These are phyloP conservation scores for Saccharum spontaneum DNA, from an alignment of 176 grass and related monocot species.

Conservation along the genomic window DNA sequence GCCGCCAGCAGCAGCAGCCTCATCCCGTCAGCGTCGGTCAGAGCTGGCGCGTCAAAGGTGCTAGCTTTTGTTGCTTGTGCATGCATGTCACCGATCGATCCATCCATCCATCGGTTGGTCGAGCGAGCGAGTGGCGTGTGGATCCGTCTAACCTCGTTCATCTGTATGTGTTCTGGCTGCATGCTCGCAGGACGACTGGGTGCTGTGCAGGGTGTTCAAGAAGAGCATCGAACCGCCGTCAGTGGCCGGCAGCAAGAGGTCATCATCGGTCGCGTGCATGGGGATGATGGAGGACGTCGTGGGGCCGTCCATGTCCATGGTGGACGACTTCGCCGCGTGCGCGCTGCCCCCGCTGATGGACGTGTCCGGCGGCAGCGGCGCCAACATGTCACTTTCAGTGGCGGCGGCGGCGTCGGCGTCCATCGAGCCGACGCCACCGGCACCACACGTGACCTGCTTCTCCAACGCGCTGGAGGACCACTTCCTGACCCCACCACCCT, in stretches of 20 bases:
- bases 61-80: background rate
- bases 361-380: conserved; percentile 22
- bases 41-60: conserved; percentile 46
- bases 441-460: conserved; percentile 83
- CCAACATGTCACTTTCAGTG: background rate
- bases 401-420: background rate
- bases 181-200: conserved; percentile 49
- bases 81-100: background rate
- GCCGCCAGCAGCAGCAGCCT: conserved; percentile 3
- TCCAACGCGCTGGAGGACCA: conserved; percentile 63
- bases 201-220: conserved; percentile 67
- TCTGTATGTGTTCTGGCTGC: background rate
- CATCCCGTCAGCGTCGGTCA: background rate
- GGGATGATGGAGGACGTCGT: background rate
- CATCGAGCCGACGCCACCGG: background rate
- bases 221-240: conserved; percentile 39
- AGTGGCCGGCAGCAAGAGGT: background rate
- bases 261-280: background rate
- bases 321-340: conserved; percentile 18
- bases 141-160: background rate
- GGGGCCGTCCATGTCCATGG: conserved; percentile 6
- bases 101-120: background rate
- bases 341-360: conserved; percentile 50
- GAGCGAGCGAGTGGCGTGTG: background rate
- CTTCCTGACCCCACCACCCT: conserved; percentile 47